Percentiles rank a stretch among this genome's conserved stretches.
Conservation (phyloP, 2,329 filamentous ascomycete genomes). For the Fusarium albosuccineum region DNA sequence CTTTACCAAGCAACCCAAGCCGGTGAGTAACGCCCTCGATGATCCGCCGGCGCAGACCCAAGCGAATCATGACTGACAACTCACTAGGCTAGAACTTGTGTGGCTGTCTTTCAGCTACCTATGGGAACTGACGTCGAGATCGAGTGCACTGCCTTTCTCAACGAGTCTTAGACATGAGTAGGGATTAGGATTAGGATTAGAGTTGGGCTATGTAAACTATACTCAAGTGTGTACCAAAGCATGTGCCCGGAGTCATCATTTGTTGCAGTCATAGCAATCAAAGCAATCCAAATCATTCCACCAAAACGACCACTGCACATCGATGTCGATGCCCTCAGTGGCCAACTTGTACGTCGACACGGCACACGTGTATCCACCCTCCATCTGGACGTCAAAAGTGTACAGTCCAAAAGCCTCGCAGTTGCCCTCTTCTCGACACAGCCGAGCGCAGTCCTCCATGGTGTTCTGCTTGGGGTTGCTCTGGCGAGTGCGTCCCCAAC, state of each 20-base stretch:
- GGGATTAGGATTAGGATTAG: no score
- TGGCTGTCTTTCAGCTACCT: slow-evolving; percentile 80
- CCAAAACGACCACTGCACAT: slow-evolving; percentile 4
- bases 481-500: background rate
- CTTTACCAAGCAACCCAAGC: slow-evolving; percentile 60
- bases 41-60: background rate
- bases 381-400: background rate
- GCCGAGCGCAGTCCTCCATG: slow-evolving; percentile 18
- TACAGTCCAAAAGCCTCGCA: slow-evolving; percentile 18
- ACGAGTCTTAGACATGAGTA: background rate
- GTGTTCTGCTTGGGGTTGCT: background rate
- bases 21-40: slow-evolving; percentile 52
- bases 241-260: no score
- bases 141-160: slow-evolving; percentile 67
- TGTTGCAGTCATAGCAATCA: slow-evolving; percentile 17
- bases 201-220: no score
- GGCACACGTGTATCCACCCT: background rate
- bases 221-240: no score
- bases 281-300: slow-evolving; percentile 23
- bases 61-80: slow-evolving; percentile 56
- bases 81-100: slow-evolving; percentile 69
- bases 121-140: slow-evolving; percentile 80
- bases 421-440: background rate
- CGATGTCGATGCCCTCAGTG: slow-evolving; percentile 13
- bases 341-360: slow-evolving; percentile 14